Base-by-base conservation (phyloP, 208 protist genomes). In the Trypanosoma platydactyli region DNA sequence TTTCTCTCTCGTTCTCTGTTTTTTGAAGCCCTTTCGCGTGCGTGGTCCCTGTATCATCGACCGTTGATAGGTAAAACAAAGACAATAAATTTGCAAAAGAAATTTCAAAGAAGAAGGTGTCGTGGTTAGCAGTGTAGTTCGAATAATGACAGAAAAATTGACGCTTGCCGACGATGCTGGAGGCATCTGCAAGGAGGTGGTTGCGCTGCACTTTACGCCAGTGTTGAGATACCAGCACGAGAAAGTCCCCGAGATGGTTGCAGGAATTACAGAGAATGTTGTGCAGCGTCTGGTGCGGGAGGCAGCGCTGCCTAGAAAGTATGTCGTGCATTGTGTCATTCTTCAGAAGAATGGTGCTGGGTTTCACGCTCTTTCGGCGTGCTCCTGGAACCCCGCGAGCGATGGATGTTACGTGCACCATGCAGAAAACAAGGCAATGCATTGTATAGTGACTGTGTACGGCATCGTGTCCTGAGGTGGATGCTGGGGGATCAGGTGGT, bases 261-360 rank as follows among this genome's bases (percentile, higher is more conserved):
- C 70, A 18, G 70, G 54, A 50, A 94, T 94, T 52, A 83, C 74
- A 24, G 90, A 95, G 44, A 79, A 79, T 30, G 71, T 95, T 7
- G 76, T 92, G 53, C 80, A 94, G 64, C 83, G 85, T 9, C 66
- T 95, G 2, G 91, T 84, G 33, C 81, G 88, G 70, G 84, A 95
- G 62, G 79, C 83, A 46, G 91, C 86, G 52, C 84, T 95, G 52
- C 91, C 92, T 6, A 88, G 90, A 61, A 97, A 97, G 75, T 97
- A 97, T 67, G 78, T 98, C 33, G 88, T 76, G 2, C 81, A 91
- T 33, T 84, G 83, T 33, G 79, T 86, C 12, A 84, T 98, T 29
- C 63, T 95, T 62, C 89, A 98, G 64, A 95, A 94, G 30, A 95
- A 81, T 54, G 93, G 93, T 11, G 88, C 92, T 1, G 95, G 95